Conservation (phyloP, 192 early-diverging fungal genomes). For the Ambispora gerdemannii region DNA sequence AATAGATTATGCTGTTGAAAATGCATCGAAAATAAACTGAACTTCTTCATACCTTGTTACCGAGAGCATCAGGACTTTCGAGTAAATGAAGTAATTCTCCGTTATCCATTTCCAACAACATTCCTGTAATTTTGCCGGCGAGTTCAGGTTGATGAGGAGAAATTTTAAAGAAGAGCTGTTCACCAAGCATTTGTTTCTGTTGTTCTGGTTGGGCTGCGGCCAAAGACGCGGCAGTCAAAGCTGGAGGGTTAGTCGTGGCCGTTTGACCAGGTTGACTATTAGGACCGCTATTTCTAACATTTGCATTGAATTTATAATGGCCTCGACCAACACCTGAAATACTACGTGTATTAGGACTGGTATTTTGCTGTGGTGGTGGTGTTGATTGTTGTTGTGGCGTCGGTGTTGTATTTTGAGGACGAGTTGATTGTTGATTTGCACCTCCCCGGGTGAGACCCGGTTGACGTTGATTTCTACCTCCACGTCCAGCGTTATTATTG, state of each 20-base stretch:
- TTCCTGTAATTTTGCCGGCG: constrained; percentile 98
- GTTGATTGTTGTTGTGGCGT: constrained; percentile 35
- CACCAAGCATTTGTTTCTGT: constrained; percentile 97
- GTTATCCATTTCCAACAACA: constrained; percentile 99
- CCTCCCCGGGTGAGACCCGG: constrained; percentile 44
- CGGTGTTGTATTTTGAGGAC: constrained; percentile 35
- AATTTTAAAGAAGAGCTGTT: constrained; percentile 91
- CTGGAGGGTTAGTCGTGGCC: constrained; percentile 38
- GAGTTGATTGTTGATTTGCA: constrained; percentile 36
- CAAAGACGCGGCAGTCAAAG: constrained; percentile 74
- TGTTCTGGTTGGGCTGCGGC: constrained; percentile 76
- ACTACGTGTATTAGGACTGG: constrained; percentile 40
- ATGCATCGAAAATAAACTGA: too few relatives aligned
- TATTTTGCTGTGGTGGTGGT: constrained; percentile 31
- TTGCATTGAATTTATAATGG: constrained; percentile 37
- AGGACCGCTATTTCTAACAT: constrained; percentile 36
- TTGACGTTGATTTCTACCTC: constrained; percentile 41
- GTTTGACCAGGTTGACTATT: constrained; percentile 35
- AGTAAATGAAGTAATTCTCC: constrained; percentile 86
- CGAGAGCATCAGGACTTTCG: constrained; percentile 76
- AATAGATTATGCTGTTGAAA: too few relatives aligned
- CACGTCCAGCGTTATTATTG: neutral
- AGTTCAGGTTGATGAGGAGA: constrained; percentile 61
- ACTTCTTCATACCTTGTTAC: constrained; percentile 68
- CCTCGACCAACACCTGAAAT: constrained; percentile 38